Conservation (phyloP, 176 grass and related monocot genomes). For the Tillandsia leiboldiana region DNA sequence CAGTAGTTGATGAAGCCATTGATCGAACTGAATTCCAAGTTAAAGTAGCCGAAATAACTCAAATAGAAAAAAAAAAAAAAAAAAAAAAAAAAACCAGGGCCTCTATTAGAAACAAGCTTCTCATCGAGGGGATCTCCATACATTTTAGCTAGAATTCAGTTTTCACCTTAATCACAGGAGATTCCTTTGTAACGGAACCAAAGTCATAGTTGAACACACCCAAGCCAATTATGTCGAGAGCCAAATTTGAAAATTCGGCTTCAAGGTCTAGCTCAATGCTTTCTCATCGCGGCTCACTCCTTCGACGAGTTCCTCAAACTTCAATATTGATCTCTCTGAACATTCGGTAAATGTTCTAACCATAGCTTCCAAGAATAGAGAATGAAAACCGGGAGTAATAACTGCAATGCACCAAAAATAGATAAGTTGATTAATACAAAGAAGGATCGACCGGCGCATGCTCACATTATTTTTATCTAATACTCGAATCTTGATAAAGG, state of each 20-base stretch:
- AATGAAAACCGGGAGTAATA: slow-evolving; percentile 89
- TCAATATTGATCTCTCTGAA: slow-evolving; percentile 76
- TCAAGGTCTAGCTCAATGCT: slow-evolving; percentile 65
- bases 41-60: too few species aligned
- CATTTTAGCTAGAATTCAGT: not conserved
- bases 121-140: too few species aligned
- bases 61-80: too few species aligned
- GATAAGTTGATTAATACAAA: slow-evolving; percentile 2
- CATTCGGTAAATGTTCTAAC: slow-evolving; percentile 66
- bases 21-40: too few species aligned
- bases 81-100: too few species aligned
- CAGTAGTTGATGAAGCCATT: too few species aligned
- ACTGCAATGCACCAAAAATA: slow-evolving; percentile 35
- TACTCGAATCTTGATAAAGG: too few species aligned
- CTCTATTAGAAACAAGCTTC: too few species aligned
- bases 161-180: slow-evolving; percentile 87
- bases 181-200: slow-evolving; percentile 87
- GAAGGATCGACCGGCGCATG: not conserved
- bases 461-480: too few species aligned
- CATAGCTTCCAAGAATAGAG: slow-evolving; percentile 92
- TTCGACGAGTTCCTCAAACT: slow-evolving; percentile 59
- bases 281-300: slow-evolving; percentile 22
- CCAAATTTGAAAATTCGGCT: slow-evolving; percentile 95
- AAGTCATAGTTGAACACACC: slow-evolving; percentile 98
- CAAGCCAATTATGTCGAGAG: slow-evolving; percentile 94